These are phyloP conservation scores for Monosporascus sp. DNA, from an alignment of 2,329 filamentous ascomycete genomes.

Conservation along the genomic window DNA sequence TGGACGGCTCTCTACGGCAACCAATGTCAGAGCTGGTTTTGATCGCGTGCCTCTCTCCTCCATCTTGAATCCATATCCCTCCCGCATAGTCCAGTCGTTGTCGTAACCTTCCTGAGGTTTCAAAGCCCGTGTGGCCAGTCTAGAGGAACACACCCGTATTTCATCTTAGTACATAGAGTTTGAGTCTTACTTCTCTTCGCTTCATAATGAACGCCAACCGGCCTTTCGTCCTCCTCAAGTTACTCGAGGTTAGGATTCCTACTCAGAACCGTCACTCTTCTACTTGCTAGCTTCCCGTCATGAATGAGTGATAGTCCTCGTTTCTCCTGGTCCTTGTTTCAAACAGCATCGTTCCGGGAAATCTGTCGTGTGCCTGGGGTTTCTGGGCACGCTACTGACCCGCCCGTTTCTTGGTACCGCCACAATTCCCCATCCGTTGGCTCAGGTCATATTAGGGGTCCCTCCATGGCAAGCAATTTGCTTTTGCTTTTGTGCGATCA, in stretches of 20 bases:
- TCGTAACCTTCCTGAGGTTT: too few species aligned
- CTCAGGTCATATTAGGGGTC: background rate
- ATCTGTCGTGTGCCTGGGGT: background rate
- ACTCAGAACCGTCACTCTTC: background rate
- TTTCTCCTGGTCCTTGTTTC: background rate
- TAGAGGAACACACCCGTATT: background rate
- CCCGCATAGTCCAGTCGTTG: too few species aligned
- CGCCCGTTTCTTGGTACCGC: background rate
- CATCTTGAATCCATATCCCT: conserved; percentile 2
- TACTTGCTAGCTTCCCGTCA: background rate
- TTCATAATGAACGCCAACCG: background rate
- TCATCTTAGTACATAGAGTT: background rate
- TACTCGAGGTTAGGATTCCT: too few species aligned
- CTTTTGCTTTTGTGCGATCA: background rate
- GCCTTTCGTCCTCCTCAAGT: background rate
- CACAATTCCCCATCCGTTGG: background rate
- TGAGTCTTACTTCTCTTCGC: background rate
- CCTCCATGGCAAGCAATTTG: background rate
- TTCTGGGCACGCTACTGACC: background rate
- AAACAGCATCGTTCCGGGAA: background rate
- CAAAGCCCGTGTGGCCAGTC: background rate
- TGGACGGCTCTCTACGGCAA: conserved; percentile 9
- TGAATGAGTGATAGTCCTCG: background rate
- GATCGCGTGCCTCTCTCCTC: conserved; percentile 25
- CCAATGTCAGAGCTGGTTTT: conserved; percentile 24